Percentiles rank a stretch among this genome's conserved stretches.
Evolutionary conservation across 2,329 filamentous ascomycete genomes (phyloP).

Genomic region (Fusarium secorum): DNA sequence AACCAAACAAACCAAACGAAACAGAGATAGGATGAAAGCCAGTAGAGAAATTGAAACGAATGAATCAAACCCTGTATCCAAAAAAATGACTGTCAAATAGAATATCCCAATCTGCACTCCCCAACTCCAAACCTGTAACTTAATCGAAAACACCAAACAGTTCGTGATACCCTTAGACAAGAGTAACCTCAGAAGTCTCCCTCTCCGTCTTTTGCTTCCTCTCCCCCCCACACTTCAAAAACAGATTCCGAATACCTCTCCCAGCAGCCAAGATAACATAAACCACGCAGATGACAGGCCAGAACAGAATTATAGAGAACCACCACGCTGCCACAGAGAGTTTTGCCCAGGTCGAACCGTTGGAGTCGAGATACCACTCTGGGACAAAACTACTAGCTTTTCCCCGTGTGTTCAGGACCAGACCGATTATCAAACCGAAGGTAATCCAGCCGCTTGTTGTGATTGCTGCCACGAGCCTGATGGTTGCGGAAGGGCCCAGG

Average conservation of each 20-base stretch:
- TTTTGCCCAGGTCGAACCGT: conserved; percentile 30
- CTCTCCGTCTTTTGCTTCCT: not conserved
- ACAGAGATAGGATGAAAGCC: not conserved
- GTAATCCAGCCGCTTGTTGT: conserved; percentile 43
- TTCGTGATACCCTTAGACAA: conserved; percentile 2
- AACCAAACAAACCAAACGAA: not conserved
- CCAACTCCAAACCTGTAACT: not conserved
- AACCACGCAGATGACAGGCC: conserved; percentile 70
- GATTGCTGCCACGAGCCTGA: conserved; percentile 41
- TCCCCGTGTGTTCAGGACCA: conserved; percentile 44
- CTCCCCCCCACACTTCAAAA: conserved; percentile 58
- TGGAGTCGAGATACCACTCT: conserved; percentile 46
- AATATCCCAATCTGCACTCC: not conserved
- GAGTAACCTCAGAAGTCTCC: not conserved
- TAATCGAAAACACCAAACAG: conserved; percentile 7
- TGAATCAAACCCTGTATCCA: conserved; percentile 3
- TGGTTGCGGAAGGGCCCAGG: conserved; percentile 4
- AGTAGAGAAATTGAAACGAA: conserved; percentile 6
- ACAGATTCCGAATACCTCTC: conserved; percentile 43
- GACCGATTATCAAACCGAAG: conserved; percentile 45
- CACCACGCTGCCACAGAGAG: conserved; percentile 42
- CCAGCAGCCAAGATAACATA: conserved; percentile 72
- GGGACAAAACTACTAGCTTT: conserved; percentile 45
- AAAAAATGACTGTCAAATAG: conserved; percentile 5
- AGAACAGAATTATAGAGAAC: conserved; percentile 42